Conservation (phyloP, 345 rosid species). For the Eucalyptus victrix region DNA sequence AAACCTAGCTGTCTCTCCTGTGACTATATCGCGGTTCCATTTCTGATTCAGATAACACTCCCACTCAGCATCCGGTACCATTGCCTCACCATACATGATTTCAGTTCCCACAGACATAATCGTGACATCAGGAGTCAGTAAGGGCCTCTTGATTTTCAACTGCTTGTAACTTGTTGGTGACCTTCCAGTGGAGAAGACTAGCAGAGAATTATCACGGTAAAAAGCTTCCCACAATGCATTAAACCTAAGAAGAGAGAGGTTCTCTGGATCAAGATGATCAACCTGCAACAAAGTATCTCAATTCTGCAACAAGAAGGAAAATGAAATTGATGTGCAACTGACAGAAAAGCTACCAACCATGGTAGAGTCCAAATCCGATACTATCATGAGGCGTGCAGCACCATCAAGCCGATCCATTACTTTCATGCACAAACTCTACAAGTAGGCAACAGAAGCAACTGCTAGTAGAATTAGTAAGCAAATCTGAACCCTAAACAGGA, state of each 20-base stretch:
- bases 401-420: slow-evolving; percentile 48
- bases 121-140: slow-evolving; percentile 73
- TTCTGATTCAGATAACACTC: slow-evolving; percentile 39
- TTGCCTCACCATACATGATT: slow-evolving; percentile 62
- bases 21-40: slow-evolving; percentile 61
- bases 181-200: slow-evolving; percentile 81
- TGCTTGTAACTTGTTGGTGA: slow-evolving; percentile 39
- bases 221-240: slow-evolving; percentile 83
- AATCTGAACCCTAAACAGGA: background rate
- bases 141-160: slow-evolving; percentile 53
- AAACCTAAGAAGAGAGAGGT: slow-evolving; percentile 60
- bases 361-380: slow-evolving; percentile 81
- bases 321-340: background rate
- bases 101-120: slow-evolving; percentile 88
- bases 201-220: slow-evolving; percentile 61
- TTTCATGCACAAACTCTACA: background rate
- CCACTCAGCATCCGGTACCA: slow-evolving; percentile 65
- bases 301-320: background rate
- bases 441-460: background rate
- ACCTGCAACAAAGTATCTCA: slow-evolving; percentile 24
- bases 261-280: slow-evolving; percentile 64
- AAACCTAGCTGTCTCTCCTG: slow-evolving; percentile 55
- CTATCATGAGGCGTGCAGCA: slow-evolving; percentile 65
- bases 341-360: slow-evolving; percentile 23
- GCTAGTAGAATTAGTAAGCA: background rate